Evolutionary conservation across 139 green algal genomes (phyloP).

Genomic region (Chlamydomonas incerta): DNA sequence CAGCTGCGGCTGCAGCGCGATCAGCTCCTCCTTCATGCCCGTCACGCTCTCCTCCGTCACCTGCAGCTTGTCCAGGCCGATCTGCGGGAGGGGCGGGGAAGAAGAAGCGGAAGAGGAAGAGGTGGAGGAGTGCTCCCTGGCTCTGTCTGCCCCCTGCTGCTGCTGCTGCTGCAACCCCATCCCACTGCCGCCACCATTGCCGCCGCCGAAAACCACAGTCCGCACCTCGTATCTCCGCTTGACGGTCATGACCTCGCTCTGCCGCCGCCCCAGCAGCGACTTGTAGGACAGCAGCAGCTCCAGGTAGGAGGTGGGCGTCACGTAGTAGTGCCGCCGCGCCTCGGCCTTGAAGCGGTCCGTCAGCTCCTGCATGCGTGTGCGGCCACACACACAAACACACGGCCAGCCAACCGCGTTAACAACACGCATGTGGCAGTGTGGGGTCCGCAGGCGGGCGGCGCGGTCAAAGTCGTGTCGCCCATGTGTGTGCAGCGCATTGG

Average conservation of each 20-base stretch:
- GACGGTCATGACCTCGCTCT: slow-evolving; percentile 68
- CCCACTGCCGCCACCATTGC: too few species aligned
- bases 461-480: too few species aligned
- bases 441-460: too few species aligned
- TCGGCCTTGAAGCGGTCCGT: slow-evolving; percentile 66
- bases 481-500: too few species aligned
- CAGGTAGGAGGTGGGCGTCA: slow-evolving; percentile 85
- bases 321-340: slow-evolving; percentile 79
- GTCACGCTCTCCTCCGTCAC: slow-evolving; percentile 69
- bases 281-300: slow-evolving; percentile 83
- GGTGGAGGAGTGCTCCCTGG: too few species aligned
- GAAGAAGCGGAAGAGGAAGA: too few species aligned
- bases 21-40: slow-evolving; percentile 85
- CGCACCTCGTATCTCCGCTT: slow-evolving; percentile 75
- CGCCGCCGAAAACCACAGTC: too few species aligned
- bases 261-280: slow-evolving; percentile 64
- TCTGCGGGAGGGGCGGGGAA: slow-evolving; percentile 5
- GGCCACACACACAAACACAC: too few species aligned
- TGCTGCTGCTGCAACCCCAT: too few species aligned
- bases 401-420: too few species aligned
- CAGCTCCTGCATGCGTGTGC: slow-evolving; percentile 32
- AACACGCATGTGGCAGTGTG: too few species aligned
- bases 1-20: slow-evolving; percentile 84
- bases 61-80: slow-evolving; percentile 81
- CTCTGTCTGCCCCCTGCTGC: too few species aligned